A percentile compares a stretch with the other conserved stretches of the same genome.
Conservation (phyloP, 1,284 basidiomycete genomes). For the Trichosporon asahii region DNA sequence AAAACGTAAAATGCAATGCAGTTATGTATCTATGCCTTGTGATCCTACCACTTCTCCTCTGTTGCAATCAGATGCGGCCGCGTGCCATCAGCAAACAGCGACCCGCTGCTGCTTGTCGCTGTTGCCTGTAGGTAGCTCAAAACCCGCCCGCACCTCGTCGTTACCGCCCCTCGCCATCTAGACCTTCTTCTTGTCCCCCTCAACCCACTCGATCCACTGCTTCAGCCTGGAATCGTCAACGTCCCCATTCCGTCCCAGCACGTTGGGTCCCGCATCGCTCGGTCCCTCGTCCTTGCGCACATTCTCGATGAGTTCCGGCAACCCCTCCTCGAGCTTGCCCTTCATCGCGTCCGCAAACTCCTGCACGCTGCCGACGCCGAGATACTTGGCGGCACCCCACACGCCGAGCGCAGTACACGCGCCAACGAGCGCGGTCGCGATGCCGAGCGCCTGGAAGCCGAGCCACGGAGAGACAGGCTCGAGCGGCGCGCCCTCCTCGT, state of each 20-base stretch:
- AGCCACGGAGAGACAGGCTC: constrained; percentile 26
- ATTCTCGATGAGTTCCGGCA: constrained; percentile 29
- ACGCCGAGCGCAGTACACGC: constrained; percentile 38
- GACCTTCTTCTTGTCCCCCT: constrained; percentile 14
- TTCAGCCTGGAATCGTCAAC: constrained; percentile 22
- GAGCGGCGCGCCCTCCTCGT: constrained; percentile 22
- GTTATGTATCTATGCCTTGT: not conserved
- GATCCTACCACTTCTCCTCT: not conserved
- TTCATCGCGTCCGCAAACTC: constrained; percentile 38
- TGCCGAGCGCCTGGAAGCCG: constrained; percentile 40
- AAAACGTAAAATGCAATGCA: constrained; percentile 3
- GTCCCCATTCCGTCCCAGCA: constrained; percentile 18
- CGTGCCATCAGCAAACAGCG: no score
- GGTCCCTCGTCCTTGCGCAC: constrained; percentile 21
- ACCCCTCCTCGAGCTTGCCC: constrained; percentile 28
- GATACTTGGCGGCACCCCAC: constrained; percentile 33
- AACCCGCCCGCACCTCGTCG: no score
- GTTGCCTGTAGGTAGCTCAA: no score
- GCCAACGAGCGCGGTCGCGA: constrained; percentile 43
- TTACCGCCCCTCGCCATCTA: not conserved
- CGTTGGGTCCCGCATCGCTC: constrained; percentile 6
- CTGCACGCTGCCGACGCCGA: constrained; percentile 43
- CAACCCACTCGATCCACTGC: constrained; percentile 19
- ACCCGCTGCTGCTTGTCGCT: no score
- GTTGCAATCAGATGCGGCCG: no score